Evolutionary conservation across 306 rosid species (phyloP), one percentile per base, ranked within the genome.

Genomic region (Aeschynomene evenia): DNA sequence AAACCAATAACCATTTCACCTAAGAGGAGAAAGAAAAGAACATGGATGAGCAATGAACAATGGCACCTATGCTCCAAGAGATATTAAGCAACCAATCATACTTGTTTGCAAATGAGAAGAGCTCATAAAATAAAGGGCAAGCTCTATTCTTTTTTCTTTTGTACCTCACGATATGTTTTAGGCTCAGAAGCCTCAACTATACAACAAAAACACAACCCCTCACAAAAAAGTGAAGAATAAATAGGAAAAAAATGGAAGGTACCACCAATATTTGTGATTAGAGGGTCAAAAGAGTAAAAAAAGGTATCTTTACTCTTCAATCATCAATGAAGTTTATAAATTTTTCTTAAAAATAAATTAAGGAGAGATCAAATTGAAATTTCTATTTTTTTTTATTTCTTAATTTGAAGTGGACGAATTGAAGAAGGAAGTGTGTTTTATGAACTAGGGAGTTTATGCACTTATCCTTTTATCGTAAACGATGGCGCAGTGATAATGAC

Each of bases 1-100:
- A 94, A 94, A 46, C 99, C 97, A 58, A 91, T 94, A 42, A 94
- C 96, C 99, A 94, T 94, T 86, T 94, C 74, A 62, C 99, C 99
- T 45, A 94, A 94, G 19, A 94, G 83, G 22, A 94, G 91, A 58
- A 94, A 95, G 89, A 95, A 95, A 52, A 95, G 85, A 0, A 97
- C 97, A 91, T 95, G 72, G 99, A 95, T 7, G 99, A 89, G 73
- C 99, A 97, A 73, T 95, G 99, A 63, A 95, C 43, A 22, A 95
- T 73, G 63, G 99, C 99, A 26, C 99, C 99, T 6, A 95, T 9
- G 81, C 91, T 91, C 1, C 99, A 97, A 2, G 84, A 67, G 73
- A 73, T 73, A 97, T 91, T 95, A 18, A 95, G 88, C 26, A 85
- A 40, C 37, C 64, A 85, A 46, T 95, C 99, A 63, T 73, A 91